Base-by-base conservation (phyloP, 257 asterid genomes). In the Nyctanthes arbortristis region DNA sequence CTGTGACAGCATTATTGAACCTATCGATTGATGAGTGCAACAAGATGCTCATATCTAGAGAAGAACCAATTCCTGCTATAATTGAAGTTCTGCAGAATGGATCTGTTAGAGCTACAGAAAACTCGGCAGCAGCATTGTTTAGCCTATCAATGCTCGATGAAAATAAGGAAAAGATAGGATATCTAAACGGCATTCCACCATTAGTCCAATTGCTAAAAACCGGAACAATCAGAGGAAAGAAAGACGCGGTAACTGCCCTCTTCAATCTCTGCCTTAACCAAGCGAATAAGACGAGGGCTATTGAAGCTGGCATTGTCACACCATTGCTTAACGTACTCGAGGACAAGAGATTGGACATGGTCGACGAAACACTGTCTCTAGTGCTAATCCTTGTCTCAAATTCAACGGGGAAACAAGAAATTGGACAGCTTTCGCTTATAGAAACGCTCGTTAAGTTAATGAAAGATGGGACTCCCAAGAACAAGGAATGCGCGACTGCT, bases 111-210 rank as follows among this genome's bases (percentile, higher is more conserved):
- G 97, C 93, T 29, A 83, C 82, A 71, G 96, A 92, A 74, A 92
- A 92, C 43, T 84, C 96, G 0, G 97, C 97, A 2, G 98, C 98
- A 27, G 88, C 97, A 1, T 74, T 93, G 56, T 93, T 90, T 72
- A 85, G 97, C 81, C 60, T 93, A 43, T 93, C 98, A 10, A 88
- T 89, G 96, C 87, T 90, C 10, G 85, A 90, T 35, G 97, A 88
- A 43, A 93, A 93, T 76, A 90, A 85, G 78, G 81, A 78, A 14
- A 85, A 73, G 69, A 87, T 93, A 13, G 98, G 97, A 3, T 34
- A 35, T 1, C 69, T 84, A 55, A 68, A 88, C 14, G 97, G 98
- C 28, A 93, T 93, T 45, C 96, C 87, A 0, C 93, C 97, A 1
- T 35, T 90, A 73, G 79, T 93, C 24, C 73, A 77, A 1, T 68